Conservation (phyloP, 305 asterid genomes). For the Nicotiana rustica region DNA sequence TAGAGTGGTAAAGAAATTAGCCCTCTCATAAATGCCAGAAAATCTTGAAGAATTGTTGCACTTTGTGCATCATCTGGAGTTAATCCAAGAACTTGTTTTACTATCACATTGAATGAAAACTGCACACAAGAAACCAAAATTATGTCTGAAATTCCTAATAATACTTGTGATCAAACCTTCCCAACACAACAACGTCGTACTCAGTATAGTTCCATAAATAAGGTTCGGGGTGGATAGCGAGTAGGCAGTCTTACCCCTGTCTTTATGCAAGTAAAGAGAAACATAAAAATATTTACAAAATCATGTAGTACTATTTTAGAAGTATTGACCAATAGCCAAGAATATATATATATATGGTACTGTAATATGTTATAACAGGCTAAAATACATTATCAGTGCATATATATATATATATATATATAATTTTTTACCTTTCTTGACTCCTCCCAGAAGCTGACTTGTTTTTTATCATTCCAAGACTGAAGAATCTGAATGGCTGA, state of each 20-base stretch:
- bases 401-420: too few species aligned
- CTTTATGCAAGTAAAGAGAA: too few species aligned
- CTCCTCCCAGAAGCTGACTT: slow-evolving; percentile 68
- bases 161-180: too few species aligned
- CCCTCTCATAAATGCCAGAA: slow-evolving; percentile 74
- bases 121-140: slow-evolving; percentile 36
- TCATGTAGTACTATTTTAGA: too few species aligned
- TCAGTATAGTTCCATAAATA: too few species aligned
- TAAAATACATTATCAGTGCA: background rate
- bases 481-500: slow-evolving; percentile 56
- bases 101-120: slow-evolving; percentile 85
- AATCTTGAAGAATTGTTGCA: slow-evolving; percentile 66
- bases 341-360: too few species aligned
- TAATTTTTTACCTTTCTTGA: slow-evolving; percentile 56
- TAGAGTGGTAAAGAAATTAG: slow-evolving; percentile 68
- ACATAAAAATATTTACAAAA: too few species aligned
- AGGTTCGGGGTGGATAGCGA: too few species aligned
- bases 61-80: slow-evolving; percentile 67
- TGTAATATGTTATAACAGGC: background rate
- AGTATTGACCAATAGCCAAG: too few species aligned
- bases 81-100: slow-evolving; percentile 78
- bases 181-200: background rate
- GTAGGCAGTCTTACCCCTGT: too few species aligned
- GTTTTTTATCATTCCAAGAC: slow-evolving; percentile 63
- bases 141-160: background rate